Conservation (phyloP, 1,284 basidiomycete genomes). For the Tylopilus sp. region DNA sequence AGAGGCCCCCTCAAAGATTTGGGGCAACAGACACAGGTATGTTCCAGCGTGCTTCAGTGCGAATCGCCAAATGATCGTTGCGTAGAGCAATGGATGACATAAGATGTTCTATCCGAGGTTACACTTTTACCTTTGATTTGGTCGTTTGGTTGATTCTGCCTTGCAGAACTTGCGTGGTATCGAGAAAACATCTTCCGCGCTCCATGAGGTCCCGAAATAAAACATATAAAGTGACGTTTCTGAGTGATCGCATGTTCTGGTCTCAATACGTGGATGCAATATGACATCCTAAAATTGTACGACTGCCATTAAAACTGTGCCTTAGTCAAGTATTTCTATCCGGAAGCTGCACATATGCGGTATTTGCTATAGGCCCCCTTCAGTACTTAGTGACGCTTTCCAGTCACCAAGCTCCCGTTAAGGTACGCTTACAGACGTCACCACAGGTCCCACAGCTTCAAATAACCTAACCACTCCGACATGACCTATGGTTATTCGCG, state of each 20-base stretch:
- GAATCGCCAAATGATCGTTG: slow-evolving; percentile 1
- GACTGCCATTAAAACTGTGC: neutral
- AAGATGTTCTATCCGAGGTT: slow-evolving; percentile 67
- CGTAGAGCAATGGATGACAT: slow-evolving; percentile 77
- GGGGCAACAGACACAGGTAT: slow-evolving; percentile 32
- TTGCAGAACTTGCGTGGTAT: slow-evolving; percentile 29
- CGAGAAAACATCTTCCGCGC: slow-evolving; percentile 25
- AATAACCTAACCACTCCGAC: no score
- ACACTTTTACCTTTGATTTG: neutral
- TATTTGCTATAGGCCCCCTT: no score
- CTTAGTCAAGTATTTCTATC: no score
- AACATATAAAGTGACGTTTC: no score
- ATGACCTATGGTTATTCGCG: no score
- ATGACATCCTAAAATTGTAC: neutral
- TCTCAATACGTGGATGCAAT: neutral
- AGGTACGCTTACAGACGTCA: no score
- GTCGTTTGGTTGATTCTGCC: neutral
- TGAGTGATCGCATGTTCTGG: no score
- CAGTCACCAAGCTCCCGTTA: no score
- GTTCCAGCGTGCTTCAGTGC: slow-evolving; percentile 28
- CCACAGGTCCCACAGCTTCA: no score
- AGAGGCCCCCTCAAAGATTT: slow-evolving; percentile 13
- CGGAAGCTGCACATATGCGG: no score
- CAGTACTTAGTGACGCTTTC: no score
- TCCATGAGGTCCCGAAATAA: neutral